phyloP scores from a whole-genome alignment of 2,329 filamentous ascomycete species.

The Fusarium stilboides region DNA sequence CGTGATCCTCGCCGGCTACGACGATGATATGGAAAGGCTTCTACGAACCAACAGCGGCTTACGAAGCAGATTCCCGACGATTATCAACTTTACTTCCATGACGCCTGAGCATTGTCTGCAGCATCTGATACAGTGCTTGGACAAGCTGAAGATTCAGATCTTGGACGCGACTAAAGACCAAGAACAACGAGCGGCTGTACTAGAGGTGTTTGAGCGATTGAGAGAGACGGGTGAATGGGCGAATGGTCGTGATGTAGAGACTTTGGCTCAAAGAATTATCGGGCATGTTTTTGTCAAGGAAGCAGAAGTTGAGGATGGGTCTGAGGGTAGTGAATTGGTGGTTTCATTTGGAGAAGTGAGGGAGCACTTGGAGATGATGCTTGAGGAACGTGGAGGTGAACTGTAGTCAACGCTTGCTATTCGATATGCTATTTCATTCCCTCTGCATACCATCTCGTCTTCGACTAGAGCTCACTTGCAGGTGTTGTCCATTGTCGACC shows the following conservation, averaged over 20 bases:
- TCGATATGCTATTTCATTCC: too few species aligned
- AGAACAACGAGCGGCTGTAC: not conserved
- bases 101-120: not conserved
- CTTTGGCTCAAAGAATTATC: not conserved
- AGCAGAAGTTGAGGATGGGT: not conserved
- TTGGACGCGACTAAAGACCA: not conserved
- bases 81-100: not conserved
- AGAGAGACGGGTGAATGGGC: not conserved
- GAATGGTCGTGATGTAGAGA: not conserved
- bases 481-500: too few species aligned
- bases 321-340: not conserved
- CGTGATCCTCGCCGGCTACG: not conserved
- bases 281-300: not conserved
- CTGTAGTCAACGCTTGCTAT: too few species aligned
- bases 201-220: not conserved
- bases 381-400: not conserved
- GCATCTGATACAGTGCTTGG: not conserved
- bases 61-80: not conserved
- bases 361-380: not conserved
- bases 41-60: not conserved
- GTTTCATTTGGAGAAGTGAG: not conserved
- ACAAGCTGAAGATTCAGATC: not conserved
- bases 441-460: too few species aligned
- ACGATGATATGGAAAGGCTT: not conserved
- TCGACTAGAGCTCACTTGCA: too few species aligned